Conservation (phyloP, 495 filamentous ascomycete species). For the Gamarada debralockiae region DNA sequence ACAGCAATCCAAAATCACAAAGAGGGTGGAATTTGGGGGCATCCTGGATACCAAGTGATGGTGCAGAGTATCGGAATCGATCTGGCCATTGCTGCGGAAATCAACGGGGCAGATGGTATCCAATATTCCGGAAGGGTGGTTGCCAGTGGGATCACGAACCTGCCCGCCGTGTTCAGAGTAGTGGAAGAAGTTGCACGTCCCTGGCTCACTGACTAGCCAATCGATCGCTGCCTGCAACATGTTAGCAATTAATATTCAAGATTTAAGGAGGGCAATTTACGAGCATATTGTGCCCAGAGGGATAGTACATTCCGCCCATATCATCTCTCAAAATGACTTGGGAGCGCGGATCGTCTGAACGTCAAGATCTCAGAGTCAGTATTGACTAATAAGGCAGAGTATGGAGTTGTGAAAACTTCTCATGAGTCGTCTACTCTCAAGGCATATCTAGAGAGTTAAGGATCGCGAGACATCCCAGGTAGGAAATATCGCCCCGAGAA, state of each 20-base stretch:
- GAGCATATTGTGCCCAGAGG: conserved; percentile 52
- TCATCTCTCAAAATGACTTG: conserved; percentile 52
- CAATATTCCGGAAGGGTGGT: conserved; percentile 35
- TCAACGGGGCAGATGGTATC: conserved; percentile 56
- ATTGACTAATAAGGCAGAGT: too few species aligned
- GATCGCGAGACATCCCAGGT: too few species aligned
- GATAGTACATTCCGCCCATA: conserved; percentile 43
- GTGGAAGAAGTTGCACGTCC: conserved; percentile 32
- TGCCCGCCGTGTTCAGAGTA: conserved; percentile 55
- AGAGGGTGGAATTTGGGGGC: conserved; percentile 45
- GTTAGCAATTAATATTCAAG: conserved; percentile 36
- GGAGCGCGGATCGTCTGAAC: conserved; percentile 35
- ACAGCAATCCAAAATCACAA: conserved; percentile 58
- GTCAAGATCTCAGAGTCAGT: too few species aligned
- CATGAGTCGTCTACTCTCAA: too few species aligned
- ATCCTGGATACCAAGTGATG: conserved; percentile 46
- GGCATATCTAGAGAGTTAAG: too few species aligned
- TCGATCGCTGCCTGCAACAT: conserved; percentile 33
- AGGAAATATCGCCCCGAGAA: too few species aligned
- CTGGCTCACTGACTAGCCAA: conserved; percentile 19
- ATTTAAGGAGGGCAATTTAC: conserved; percentile 48
- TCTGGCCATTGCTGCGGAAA: conserved; percentile 44
- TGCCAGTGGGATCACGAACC: conserved; percentile 15
- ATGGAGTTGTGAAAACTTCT: too few species aligned
- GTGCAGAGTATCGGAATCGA: conserved; percentile 48